These are phyloP conservation scores for Lagerstroemia speciosa DNA, from an alignment of 345 rosid genomes.

Conservation along the genomic window DNA sequence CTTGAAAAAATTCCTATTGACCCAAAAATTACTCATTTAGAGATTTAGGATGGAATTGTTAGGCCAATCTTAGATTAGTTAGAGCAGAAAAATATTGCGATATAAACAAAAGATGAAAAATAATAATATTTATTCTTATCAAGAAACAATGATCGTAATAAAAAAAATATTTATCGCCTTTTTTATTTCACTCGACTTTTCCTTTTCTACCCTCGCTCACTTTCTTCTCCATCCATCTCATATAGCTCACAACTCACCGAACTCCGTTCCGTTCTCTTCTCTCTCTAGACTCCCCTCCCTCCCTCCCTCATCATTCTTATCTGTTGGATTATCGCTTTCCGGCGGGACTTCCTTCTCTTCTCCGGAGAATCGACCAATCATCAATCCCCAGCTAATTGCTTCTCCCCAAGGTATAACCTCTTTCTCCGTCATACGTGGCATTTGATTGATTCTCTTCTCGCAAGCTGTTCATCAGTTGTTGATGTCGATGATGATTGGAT, in stretches of 20 bases:
- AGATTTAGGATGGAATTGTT: too few relatives aligned
- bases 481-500: background rate
- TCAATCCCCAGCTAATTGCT: background rate
- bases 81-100: too few relatives aligned
- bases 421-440: background rate
- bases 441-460: background rate
- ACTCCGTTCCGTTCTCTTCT: constrained; percentile 4
- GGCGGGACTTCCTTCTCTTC: background rate
- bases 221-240: background rate
- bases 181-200: background rate
- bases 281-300: background rate
- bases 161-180: background rate
- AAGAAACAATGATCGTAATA: background rate
- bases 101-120: too few relatives aligned
- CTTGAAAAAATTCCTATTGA: too few relatives aligned
- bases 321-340: background rate
- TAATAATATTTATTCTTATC: too few relatives aligned
- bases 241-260: background rate
- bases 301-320: background rate
- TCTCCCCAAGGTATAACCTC: background rate
- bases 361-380: background rate
- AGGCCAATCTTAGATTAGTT: too few relatives aligned
- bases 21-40: too few relatives aligned
- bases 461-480: background rate
- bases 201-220: background rate